Percentiles rank a stretch among this genome's conserved stretches.
These are phyloP conservation scores for Termitomyces sp. DNA, from an alignment of 768 basidiomycete genomes.

Conservation along the genomic window DNA sequence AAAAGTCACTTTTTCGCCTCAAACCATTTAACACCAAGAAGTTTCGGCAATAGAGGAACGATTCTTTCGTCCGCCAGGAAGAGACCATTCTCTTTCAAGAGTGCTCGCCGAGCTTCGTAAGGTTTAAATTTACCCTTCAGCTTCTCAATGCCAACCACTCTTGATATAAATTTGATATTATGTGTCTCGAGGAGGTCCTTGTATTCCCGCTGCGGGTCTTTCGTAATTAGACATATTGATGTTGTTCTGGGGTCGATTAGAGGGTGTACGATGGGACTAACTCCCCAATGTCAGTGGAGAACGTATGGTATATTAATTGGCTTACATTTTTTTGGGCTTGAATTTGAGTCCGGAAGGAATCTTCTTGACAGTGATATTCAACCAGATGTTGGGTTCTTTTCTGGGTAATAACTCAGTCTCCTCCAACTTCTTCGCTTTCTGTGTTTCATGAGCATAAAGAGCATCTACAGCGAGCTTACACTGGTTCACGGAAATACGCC, in stretches of 20 bases:
- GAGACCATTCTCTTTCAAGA: constrained; percentile 85
- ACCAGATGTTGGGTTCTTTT: constrained; percentile 85
- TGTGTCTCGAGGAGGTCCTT: constrained; percentile 82
- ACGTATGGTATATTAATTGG: constrained; percentile 10
- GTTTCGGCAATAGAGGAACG: constrained; percentile 76
- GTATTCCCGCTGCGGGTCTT: constrained; percentile 94
- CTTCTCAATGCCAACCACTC: constrained; percentile 88
- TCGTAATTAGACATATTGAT: constrained; percentile 85
- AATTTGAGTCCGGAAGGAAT: constrained; percentile 69
- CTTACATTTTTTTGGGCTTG: constrained; percentile 83
- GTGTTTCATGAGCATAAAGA: constrained; percentile 63
- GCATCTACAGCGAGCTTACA: constrained; percentile 76
- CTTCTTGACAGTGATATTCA: constrained; percentile 82
- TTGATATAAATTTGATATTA: constrained; percentile 82
- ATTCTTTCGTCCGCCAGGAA: constrained; percentile 94
- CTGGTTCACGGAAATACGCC: constrained; percentile 64
- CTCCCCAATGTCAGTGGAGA: constrained; percentile 16
- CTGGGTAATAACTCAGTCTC: constrained; percentile 70
- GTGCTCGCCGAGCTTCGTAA: constrained; percentile 73
- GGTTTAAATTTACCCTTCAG: constrained; percentile 91
- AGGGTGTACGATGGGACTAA: constrained; percentile 71
- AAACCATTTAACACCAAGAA: constrained; percentile 89
- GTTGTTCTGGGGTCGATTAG: constrained; percentile 78
- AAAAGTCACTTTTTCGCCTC: constrained; percentile 86
- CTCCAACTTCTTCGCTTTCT: constrained; percentile 57